Evolutionary conservation across 2,329 filamentous ascomycete species (phyloP).

Genomic region (Hirsutella minnesotensis): DNA sequence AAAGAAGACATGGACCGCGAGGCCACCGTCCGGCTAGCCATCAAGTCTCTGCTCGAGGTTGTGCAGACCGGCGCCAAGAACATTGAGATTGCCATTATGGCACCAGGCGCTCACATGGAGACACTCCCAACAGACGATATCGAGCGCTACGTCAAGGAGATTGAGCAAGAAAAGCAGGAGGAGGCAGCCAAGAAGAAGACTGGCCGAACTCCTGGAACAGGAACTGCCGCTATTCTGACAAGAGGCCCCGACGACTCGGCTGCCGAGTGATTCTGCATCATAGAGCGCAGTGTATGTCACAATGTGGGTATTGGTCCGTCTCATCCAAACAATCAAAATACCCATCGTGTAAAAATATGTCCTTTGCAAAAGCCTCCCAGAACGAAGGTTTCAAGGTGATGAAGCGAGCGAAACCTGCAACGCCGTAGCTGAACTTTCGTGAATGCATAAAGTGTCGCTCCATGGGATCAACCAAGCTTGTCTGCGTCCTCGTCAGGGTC

Average conservation of each 20-base stretch:
- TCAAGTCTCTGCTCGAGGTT: conserved; percentile 96
- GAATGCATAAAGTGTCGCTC: neutral
- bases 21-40: conserved; percentile 89
- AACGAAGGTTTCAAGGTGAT: conserved; percentile 8
- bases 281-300: conserved; percentile 10
- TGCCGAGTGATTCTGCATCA: conserved; percentile 17
- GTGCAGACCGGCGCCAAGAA: conserved; percentile 99
- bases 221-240: conserved; percentile 64
- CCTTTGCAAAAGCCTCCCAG: conserved; percentile 15
- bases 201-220: conserved; percentile 57
- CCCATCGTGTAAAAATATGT: conserved; percentile 26
- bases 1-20: conserved; percentile 96
- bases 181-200: conserved; percentile 97
- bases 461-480: conserved; percentile 53
- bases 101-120: conserved; percentile 80
- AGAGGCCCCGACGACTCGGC: conserved; percentile 34
- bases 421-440: conserved; percentile 13
- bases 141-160: conserved; percentile 94
- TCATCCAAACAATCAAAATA: conserved; percentile 13
- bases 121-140: conserved; percentile 94
- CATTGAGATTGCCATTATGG: conserved; percentile 98
- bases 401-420: conserved; percentile 13
- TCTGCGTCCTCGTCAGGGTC: conserved; percentile 65
- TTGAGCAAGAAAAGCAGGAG: conserved; percentile 98
- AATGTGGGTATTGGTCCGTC: conserved; percentile 11